Evolutionary conservation across 2,329 filamentous ascomycete genomes (phyloP), one percentile per base, ranked within the genome.

Genomic region (Nemania sp.): DNA sequence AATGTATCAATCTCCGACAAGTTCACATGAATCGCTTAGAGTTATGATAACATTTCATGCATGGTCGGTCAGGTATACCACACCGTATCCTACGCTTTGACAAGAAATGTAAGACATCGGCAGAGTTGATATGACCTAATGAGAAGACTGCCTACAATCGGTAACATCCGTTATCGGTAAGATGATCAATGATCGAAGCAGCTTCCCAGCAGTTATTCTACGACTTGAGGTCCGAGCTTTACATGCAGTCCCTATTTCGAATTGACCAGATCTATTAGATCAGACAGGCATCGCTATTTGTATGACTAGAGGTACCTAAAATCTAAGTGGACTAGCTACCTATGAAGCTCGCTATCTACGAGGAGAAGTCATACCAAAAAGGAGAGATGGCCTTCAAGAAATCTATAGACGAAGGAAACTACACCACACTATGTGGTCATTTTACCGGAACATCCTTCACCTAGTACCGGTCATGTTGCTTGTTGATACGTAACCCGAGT

Each of bases 401-500:
- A 15, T 15, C 8, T 15, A 20, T 47, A 51, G 45, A 59, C 38
- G 27, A 62, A 10, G n/a, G n/a, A 56, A 57, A 7, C 20, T 6
- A 22, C 4, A 18, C 11, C 35, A 27, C 47, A 15, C 26, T 20
- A 29, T 8, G 26, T 18, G 22, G 43, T 52, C 5, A 32, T n/a
- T 5, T 38, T 15, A 38, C 26, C 20, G 11, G 15, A 51, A 35
- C 15, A 15, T n/a, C 10, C 24, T n/a, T 65, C 65, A 67, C 18
- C 10, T 51, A 58, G 63, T 65, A 26, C 55, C 69, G 55, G 68
- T 68, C 35, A 52, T 65, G 2, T 71, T 74, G 38, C 69, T 69
- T 47, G 69, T 75, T 7, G 74, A 77, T 60, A 70, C 71, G 62
- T 77, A 77, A 1, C 76, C 75, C n/a, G 74, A 77, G 61, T 77